Base-by-base conservation (phyloP, 2,329 filamentous ascomycete genomes). In the Harringtonia aguacate region DNA sequence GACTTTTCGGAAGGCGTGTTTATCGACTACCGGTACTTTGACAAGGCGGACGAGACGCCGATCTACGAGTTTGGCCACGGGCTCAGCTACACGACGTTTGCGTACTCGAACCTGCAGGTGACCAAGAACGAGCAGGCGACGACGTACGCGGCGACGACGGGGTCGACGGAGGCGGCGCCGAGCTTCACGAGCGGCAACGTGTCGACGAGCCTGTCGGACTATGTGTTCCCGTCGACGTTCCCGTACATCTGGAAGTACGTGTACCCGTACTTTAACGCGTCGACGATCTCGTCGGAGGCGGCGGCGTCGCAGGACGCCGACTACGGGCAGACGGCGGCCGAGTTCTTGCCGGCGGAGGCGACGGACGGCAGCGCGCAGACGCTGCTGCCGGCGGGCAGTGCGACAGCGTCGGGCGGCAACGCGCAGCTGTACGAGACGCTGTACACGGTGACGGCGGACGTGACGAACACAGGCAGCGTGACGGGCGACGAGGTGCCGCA, bases 41-140 rank as follows among this genome's bases (percentile, higher is more conserved):
- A 94, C 63, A 69, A 72, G 55, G 61, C 61, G n/a, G 64, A 76
- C 52, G 71, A 76, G 43, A 75, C 76, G 2, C 84, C 86, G 1
- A 75, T 85, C 50, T 92, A 81, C 61, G 85, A 89, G 56, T 94
- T 92, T 53, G 86, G 86, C 8, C 84, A 75, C 55, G 87, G 87
- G 45, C 67, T 94, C 13, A 84, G 78, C 4, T 94, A 92, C 70
- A 87, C 85, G 1, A 86, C 73, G 3, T 90, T 94, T 56, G 61
- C 75, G 43, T 87, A 87, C 66, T 77, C 81, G n/a, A 68, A 84
- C 58, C 63, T 92, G 29, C 60, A 69, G 27, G 64, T 87, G 29
- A 12, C 15, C 22, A 54, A 66, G 50, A 72, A 73, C 52, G 61
- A 64, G 39, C 54, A 65, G n/a, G 69, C 67, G 2, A 59, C 58